Percentiles rank a stretch among this genome's conserved stretches.
phyloP scores from a whole-genome alignment of 768 basidiomycete genomes.

The Lepiota subincarnata region DNA sequence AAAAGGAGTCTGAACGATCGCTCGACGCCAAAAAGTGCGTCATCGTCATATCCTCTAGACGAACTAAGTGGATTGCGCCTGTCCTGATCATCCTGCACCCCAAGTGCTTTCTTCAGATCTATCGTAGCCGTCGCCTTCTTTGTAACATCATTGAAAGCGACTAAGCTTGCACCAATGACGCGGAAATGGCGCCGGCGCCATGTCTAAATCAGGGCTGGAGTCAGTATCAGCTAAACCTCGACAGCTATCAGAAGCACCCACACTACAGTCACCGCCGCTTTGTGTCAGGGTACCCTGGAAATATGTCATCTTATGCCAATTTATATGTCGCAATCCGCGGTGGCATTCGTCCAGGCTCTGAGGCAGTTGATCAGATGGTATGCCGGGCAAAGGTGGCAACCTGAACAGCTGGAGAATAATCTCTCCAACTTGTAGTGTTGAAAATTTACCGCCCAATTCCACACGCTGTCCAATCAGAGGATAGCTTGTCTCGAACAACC shows the following conservation, averaged over 20 bases:
- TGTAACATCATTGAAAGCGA: slow-evolving; percentile 92
- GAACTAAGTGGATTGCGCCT: slow-evolving; percentile 43
- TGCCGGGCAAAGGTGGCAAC: slow-evolving; percentile 83
- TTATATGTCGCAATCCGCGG: slow-evolving; percentile 81
- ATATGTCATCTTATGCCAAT: slow-evolving; percentile 94
- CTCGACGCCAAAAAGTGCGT: slow-evolving; percentile 65
- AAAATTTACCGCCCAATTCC: slow-evolving; percentile 52
- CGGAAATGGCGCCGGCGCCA: slow-evolving; percentile 82
- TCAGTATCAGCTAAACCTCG: not conserved
- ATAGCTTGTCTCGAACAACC: slow-evolving; percentile 77
- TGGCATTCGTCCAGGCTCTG: slow-evolving; percentile 92
- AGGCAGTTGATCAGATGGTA: slow-evolving; percentile 73
- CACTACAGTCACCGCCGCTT: slow-evolving; percentile 87
- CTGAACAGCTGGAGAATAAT: slow-evolving; percentile 88
- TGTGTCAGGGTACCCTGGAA: slow-evolving; percentile 93
- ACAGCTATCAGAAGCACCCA: slow-evolving; percentile 35
- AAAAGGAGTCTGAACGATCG: slow-evolving; percentile 86
- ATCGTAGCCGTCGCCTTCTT: slow-evolving; percentile 89
- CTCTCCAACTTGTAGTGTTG: slow-evolving; percentile 76
- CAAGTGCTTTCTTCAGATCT: slow-evolving; percentile 78
- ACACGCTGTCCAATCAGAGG: slow-evolving; percentile 75
- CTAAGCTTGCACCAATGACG: slow-evolving; percentile 78
- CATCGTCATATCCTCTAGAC: slow-evolving; percentile 40
- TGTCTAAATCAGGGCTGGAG: slow-evolving; percentile 39
- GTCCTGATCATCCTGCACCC: slow-evolving; percentile 74